Base-by-base conservation (phyloP, 2,329 filamentous ascomycete genomes). In the Incumbomyces lentus region DNA sequence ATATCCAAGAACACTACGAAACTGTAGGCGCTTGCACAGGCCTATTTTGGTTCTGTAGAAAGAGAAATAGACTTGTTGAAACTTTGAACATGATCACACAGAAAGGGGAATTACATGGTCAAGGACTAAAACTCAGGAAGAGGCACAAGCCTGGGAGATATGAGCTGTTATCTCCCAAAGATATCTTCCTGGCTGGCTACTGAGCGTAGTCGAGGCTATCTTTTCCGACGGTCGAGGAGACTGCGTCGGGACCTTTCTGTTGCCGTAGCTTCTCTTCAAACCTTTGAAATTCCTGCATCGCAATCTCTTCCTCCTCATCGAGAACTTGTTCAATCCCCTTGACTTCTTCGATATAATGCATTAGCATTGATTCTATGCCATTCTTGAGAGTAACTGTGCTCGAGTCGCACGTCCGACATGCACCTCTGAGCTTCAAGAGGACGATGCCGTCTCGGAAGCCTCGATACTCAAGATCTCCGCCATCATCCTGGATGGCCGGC, bases 261-360 rank as follows among this genome's bases (percentile, higher is more conserved):
- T 75, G 69, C 54, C 71, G 71, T 54, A 86, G 59, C 63, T 84
- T 95, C 70, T 95, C 86, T 64, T 96, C 90, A 62, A 96, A 95
- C 66, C 86, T 92, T 54, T 84, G 86, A 68, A 98, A 96, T 61
- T 96, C 90, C 57, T 81, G 69, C 59, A 90, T 67, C 0, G 89
- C 80, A 54, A 95, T 77, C 65, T 94, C 86, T 63, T 96, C 92
- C 67, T 95, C 92, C 58, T 86, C 77, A 58, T 96, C 90, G 59
- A 95, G 66, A 2, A 95, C 83, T 65, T 96, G 90, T 53, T 86
- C 79, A 35, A 98, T 90, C 2, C 84, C 86, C 65, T 94, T 82
- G 33, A 96, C 92, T 65, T 96, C 92, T 64, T 95, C 89, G 54
- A 96, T 95, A 65, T 92, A 92, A 65, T 90, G 86, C 86, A 95